These are phyloP conservation scores for Phaeolepiota aurea DNA, from an alignment of 768 basidiomycete genomes.

Conservation along the genomic window DNA sequence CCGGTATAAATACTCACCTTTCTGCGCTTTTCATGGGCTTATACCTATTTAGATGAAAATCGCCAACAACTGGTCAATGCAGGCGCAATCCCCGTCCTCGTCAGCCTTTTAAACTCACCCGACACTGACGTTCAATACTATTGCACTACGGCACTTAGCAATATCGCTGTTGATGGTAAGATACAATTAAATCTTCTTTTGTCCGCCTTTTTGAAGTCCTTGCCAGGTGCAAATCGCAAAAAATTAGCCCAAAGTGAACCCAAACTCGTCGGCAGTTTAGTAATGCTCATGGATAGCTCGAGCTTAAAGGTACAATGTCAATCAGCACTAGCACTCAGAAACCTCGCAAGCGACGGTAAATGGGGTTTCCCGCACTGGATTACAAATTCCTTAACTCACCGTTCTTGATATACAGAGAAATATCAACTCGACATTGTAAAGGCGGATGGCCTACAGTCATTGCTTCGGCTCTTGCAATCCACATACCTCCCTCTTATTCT, in stretches of 20 bases:
- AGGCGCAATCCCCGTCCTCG: slow-evolving; percentile 95
- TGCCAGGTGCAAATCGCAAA: slow-evolving; percentile 75
- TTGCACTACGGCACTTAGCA: slow-evolving; percentile 96
- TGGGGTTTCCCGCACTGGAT: slow-evolving; percentile 4
- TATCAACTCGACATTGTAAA: slow-evolving; percentile 99
- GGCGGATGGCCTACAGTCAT: slow-evolving; percentile 83
- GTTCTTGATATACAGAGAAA: slow-evolving; percentile 63
- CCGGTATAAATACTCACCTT: slow-evolving; percentile 45
- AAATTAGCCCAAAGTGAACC: slow-evolving; percentile 92
- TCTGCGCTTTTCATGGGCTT: not conserved
- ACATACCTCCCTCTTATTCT: slow-evolving; percentile 96
- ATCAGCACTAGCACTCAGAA: slow-evolving; percentile 90
- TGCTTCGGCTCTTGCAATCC: slow-evolving; percentile 91
- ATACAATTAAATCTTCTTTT: no score
- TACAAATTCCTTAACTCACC: not conserved
- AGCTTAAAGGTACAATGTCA: slow-evolving; percentile 99
- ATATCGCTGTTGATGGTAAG: slow-evolving; percentile 93
- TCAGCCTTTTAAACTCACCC: slow-evolving; percentile 86
- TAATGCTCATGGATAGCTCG: slow-evolving; percentile 92
- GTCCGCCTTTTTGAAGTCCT: not conserved
- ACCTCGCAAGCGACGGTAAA: slow-evolving; percentile 93
- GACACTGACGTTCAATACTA: slow-evolving; percentile 99
- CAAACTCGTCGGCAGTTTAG: slow-evolving; percentile 88
- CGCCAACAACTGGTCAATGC: slow-evolving; percentile 97
- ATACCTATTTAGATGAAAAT: slow-evolving; percentile 71